Conservation (phyloP, 2,329 filamentous ascomycete species). For the Aphanoascus verrucosus region DNA sequence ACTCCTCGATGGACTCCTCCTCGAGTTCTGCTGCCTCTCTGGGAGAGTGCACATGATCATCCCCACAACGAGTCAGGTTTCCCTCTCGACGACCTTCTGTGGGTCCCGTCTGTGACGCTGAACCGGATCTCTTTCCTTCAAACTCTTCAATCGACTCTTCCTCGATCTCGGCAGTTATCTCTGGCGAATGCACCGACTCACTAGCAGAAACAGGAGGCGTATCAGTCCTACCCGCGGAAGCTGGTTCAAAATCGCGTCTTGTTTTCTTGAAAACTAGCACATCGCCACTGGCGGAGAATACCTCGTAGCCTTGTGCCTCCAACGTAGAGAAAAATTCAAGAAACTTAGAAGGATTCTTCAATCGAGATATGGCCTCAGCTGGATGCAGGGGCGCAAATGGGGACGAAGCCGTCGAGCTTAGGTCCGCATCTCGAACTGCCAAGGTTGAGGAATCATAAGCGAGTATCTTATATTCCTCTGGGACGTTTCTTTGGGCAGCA, state of each 20-base stretch:
- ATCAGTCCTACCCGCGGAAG: background rate
- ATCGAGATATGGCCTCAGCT: constrained; percentile 28
- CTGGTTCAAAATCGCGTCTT: background rate
- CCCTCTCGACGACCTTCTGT: background rate
- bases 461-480: constrained; percentile 25
- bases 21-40: constrained; percentile 9
- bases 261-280: constrained; percentile 32
- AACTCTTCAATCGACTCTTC: constrained; percentile 11
- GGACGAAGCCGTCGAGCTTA: constrained; percentile 23
- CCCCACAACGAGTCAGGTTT: too few relatives aligned
- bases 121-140: background rate
- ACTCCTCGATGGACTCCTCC: constrained; percentile 11
- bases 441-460: constrained; percentile 28
- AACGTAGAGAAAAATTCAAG: constrained; percentile 32
- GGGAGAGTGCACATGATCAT: constrained; percentile 7
- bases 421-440: constrained; percentile 25
- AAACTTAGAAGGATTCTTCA: constrained; percentile 35
- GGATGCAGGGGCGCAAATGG: constrained; percentile 21
- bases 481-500: background rate
- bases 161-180: background rate
- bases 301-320: constrained; percentile 32
- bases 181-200: background rate
- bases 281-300: constrained; percentile 33
- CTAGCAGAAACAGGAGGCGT: background rate
- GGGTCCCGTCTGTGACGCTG: background rate